These are phyloP conservation scores for Orbilia oligospora DNA, from an alignment of 2,329 filamentous ascomycete genomes.

Conservation along the genomic window DNA sequence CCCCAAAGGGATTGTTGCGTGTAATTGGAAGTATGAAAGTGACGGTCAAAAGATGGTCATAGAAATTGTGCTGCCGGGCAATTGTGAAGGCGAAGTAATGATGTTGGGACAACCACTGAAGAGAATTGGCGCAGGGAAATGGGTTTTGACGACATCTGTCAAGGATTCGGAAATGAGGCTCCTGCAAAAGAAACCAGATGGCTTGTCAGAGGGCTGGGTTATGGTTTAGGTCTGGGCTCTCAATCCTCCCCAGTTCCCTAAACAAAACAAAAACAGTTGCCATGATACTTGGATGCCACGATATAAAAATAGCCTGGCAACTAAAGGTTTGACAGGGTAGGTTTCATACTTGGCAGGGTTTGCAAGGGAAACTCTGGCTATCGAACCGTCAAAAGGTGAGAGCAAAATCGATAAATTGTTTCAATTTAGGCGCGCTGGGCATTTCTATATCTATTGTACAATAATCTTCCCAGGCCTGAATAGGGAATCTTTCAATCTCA, in stretches of 20 bases:
- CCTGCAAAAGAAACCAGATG: neutral
- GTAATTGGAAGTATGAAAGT: constrained; percentile 38
- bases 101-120: constrained; percentile 26
- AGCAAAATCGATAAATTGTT: neutral
- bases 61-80: constrained; percentile 30
- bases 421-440: neutral
- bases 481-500: neutral
- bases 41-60: constrained; percentile 24
- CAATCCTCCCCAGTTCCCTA: neutral
- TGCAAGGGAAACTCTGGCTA: neutral
- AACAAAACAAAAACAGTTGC: neutral
- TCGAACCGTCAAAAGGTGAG: no score
- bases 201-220: neutral
- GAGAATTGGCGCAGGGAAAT: constrained; percentile 18
- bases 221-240: neutral
- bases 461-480: neutral
- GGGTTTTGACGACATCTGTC: constrained; percentile 10
- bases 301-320: neutral
- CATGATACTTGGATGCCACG: no score
- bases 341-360: neutral
- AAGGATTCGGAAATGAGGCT: constrained; percentile 17
- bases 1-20: constrained; percentile 41
- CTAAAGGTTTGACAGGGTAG: neutral
- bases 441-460: neutral
- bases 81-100: constrained; percentile 49